Evolutionary conservation across 768 basidiomycete genomes (phyloP), one percentile per base, ranked within the genome.

Genomic region (Paxillus involutus): DNA sequence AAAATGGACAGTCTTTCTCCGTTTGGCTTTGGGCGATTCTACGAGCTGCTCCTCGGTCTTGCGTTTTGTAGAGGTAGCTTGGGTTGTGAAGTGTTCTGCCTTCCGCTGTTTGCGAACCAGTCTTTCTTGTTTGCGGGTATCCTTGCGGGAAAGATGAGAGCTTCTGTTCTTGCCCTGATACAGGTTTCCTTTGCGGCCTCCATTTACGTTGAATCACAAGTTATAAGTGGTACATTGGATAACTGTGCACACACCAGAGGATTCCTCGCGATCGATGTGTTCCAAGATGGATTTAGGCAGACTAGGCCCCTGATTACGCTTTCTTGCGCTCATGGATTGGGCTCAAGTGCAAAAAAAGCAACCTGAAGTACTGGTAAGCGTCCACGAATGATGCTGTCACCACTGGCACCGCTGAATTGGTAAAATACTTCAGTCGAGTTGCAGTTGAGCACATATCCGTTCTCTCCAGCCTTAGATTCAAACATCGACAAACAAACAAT

Each of bases 91-190:
- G 63, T 79, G 81, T 37, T 77, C 73, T 0, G 86, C 84, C 62
- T 82, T 89, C 43, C 81, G 79, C 61, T 81, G 77, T 66, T 89
- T 92, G 47, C 75, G 75, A 43, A 74, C 75, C 1, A 73, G 55
- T n/a, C 88, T 78, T 29, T 79, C 80, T 60, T 84, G 78, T 64
- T 86, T 91, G 41, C 89, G 74, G 13, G 78, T 65, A 45, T 87
- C 86, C 66, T 84, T 89, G 52, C 88, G 78, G 44, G 79, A 77
- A 24, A 62, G 43, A 39, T 69, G 63, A 7, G n/a, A 13, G 10
- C 42, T 45, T 30, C 49, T 59, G 35, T 39, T 36, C 44, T 48
- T 59, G 45, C 16, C 33, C 35, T 44, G 59, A 52, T 46, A 47
- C 10, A 44, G 9, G 43, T 24, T 37, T 45, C 50, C 58, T 55